These are phyloP conservation scores for Aphanomyces astaci DNA, from an alignment of 352 stramenopile genomes.

Conservation along the genomic window DNA sequence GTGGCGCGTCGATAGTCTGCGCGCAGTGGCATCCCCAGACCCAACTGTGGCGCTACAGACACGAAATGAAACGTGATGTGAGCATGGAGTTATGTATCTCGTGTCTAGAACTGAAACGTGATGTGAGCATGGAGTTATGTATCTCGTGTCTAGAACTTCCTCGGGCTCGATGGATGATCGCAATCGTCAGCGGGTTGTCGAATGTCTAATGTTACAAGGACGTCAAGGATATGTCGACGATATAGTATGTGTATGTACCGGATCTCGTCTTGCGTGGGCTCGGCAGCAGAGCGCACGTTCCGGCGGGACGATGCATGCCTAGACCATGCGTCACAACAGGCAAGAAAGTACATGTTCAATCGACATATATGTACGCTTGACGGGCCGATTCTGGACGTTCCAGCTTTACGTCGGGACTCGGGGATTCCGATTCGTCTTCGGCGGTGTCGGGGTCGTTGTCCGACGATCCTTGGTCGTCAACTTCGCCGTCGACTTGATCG, in stretches of 20 bases:
- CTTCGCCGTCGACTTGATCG: no score
- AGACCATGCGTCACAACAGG: no score
- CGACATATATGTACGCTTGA: no score
- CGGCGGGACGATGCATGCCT: conserved; percentile 23
- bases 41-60: not conserved
- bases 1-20: not conserved
- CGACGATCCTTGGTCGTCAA: conserved; percentile 24
- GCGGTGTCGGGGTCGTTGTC: conserved; percentile 30
- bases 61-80: no score
- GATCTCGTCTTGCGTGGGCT: not conserved
- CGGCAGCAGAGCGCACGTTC: not conserved
- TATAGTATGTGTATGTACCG: not conserved
- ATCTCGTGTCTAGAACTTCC: not conserved
- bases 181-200: no score
- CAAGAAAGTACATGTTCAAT: no score
- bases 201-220: no score
- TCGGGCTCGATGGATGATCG: not conserved
- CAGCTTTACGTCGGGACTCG: conserved; percentile 39
- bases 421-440: conserved; percentile 23
- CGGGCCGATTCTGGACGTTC: conserved; percentile 26
- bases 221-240: not conserved
- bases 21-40: not conserved
- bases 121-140: no score
- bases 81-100: no score
- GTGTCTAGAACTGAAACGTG: no score